Conservation (phyloP, 148 eudicot genomes). For the Euryodendron excelsum region DNA sequence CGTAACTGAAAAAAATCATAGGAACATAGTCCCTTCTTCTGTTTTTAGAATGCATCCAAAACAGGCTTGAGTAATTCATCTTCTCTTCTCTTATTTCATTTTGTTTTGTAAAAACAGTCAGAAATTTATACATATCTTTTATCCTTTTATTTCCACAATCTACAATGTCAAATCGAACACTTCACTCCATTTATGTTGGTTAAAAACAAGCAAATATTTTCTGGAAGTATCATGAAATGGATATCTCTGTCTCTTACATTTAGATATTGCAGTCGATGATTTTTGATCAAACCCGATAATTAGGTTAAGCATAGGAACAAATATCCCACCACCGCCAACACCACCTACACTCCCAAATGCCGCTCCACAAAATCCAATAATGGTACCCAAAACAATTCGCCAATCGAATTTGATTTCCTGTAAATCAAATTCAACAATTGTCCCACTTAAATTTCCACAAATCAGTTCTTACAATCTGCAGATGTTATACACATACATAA, state of each 20-base stretch:
- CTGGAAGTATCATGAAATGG: not conserved
- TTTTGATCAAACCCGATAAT: constrained; percentile 89
- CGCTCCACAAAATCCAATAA: constrained; percentile 84
- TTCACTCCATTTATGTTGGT: not conserved
- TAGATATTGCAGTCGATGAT: constrained; percentile 91
- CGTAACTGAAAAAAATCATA: not conserved
- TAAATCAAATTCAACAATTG: constrained; percentile 12
- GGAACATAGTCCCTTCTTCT: not conserved
- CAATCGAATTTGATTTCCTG: constrained; percentile 86
- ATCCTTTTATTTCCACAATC: not conserved
- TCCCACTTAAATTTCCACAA: not conserved
- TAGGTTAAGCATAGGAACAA: constrained; percentile 88
- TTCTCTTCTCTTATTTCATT: not conserved
- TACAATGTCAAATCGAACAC: not conserved
- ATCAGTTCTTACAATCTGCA: not conserved
- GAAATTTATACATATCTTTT: not conserved
- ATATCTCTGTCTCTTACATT: constrained; percentile 28
- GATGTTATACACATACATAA: not conserved
- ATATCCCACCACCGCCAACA: constrained; percentile 98
- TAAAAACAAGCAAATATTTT: not conserved
- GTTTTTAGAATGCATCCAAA: not conserved
- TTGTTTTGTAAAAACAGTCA: no score
- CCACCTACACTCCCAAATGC: constrained; percentile 99
- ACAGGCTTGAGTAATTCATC: not conserved
- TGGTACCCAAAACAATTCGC: constrained; percentile 59